Evolutionary conservation across 805 yeast species (phyloP).

Genomic region (Tetrapisispora fleetii): DNA sequence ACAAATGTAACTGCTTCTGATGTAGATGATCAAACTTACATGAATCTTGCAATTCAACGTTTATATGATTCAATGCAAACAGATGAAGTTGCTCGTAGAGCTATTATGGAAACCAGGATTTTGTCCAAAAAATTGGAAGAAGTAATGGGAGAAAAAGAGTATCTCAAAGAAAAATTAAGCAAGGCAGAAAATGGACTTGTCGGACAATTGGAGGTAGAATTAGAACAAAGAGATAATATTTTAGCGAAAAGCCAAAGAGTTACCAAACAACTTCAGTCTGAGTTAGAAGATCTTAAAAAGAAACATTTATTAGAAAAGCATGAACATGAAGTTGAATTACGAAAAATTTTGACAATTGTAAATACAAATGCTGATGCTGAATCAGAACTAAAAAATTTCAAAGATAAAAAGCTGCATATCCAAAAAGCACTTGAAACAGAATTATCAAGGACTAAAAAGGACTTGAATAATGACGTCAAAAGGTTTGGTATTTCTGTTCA

Average conservation of each 20-base stretch:
- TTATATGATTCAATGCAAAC: conserved; percentile 70
- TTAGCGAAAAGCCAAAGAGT: conserved; percentile 54
- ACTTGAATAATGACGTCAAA: conserved; percentile 32
- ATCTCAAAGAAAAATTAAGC: conserved; percentile 52
- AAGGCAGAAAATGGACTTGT: conserved; percentile 79
- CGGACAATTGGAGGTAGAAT: conserved; percentile 52
- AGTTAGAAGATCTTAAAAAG: conserved; percentile 59
- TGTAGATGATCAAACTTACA: conserved; percentile 48
- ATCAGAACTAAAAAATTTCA: conserved; percentile 7
- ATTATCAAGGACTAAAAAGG: conserved; percentile 32
- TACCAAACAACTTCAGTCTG: conserved; percentile 50
- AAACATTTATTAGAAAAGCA: conserved; percentile 55
- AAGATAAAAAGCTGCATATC: conserved; percentile 18
- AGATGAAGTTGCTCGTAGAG: conserved; percentile 80
- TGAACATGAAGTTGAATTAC: conserved; percentile 65
- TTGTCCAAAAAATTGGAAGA: conserved; percentile 43
- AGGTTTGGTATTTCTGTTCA: conserved; percentile 40
- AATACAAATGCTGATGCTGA: conserved; percentile 35
- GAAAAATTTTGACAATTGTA: conserved; percentile 57
- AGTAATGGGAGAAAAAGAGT: conserved; percentile 45
- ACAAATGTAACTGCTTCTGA: conserved; percentile 51
- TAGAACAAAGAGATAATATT: conserved; percentile 60
- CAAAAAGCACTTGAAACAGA: conserved; percentile 27
- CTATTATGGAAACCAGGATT: conserved; percentile 51
- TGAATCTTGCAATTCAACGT: conserved; percentile 73